Conservation (phyloP, 306 rosid species). For the Luffa aegyptiaca region DNA sequence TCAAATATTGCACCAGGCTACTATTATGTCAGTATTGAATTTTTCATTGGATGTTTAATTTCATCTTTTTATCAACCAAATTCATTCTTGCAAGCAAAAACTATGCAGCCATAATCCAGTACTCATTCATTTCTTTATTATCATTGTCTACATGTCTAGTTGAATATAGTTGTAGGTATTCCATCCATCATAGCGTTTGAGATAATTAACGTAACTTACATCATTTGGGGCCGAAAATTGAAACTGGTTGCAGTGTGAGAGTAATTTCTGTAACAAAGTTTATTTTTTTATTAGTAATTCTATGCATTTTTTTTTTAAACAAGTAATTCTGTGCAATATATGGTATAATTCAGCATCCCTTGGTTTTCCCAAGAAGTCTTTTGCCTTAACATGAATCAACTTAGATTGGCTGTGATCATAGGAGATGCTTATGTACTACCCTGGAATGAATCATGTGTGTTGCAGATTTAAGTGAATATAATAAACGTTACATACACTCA, state of each 20-base stretch:
- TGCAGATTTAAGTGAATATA: not conserved
- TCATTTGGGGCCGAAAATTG: not conserved
- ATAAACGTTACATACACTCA: not conserved
- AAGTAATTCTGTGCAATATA: not conserved
- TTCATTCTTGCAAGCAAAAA: not conserved
- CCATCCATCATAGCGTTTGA: not conserved
- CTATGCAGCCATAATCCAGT: not conserved
- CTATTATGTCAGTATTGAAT: slow-evolving; percentile 43
- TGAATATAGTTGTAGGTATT: not conserved
- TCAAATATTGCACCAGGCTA: slow-evolving; percentile 37
- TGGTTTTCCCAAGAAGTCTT: not conserved
- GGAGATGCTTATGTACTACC: not conserved
- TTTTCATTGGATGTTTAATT: not conserved
- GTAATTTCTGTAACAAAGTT: not conserved
- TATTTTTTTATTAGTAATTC: not conserved
- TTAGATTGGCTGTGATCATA: not conserved
- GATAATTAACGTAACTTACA: not conserved
- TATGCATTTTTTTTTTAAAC: not conserved
- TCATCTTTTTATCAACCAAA: slow-evolving; percentile 2
- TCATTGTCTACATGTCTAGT: not conserved
- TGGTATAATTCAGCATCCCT: not conserved
- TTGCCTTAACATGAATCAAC: not conserved
- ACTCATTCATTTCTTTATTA: not conserved
- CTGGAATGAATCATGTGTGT: not conserved
- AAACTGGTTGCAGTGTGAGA: not conserved